Conservation (phyloP, 2,329 filamentous ascomycete genomes). For the Drechslerella stenobrocha region DNA sequence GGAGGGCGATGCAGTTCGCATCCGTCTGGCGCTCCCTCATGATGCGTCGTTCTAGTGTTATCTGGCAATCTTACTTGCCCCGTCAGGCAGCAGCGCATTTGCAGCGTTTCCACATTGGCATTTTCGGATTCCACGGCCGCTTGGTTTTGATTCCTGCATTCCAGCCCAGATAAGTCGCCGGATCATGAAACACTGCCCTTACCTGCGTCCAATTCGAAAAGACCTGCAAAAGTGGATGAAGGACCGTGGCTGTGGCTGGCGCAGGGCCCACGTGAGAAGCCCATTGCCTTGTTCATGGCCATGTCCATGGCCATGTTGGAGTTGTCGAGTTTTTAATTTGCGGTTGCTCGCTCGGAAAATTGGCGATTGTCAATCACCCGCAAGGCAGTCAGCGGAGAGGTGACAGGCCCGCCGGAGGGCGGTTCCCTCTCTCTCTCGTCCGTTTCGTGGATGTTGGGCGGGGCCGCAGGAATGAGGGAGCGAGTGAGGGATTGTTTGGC, state of each 20-base stretch:
- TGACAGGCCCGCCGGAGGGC: constrained; percentile 21
- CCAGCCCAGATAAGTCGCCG: too few species aligned
- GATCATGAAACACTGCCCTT: constrained; percentile 41
- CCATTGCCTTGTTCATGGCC: background rate
- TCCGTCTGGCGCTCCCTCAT: background rate
- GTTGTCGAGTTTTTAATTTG: constrained; percentile 44
- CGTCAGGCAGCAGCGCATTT: constrained; percentile 42
- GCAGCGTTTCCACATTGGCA: constrained; percentile 7
- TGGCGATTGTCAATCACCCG: constrained; percentile 45
- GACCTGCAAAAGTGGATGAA: constrained; percentile 7
- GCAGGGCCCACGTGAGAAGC: background rate
- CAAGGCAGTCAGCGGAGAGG: constrained; percentile 44
- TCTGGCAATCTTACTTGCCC: constrained; percentile 31
- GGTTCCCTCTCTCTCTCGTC: background rate
- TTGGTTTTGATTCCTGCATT: constrained; percentile 24
- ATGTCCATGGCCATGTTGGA: too few species aligned
- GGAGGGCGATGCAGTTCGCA: background rate
- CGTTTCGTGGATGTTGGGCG: background rate
- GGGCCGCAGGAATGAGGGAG: too few species aligned
- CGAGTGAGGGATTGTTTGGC: constrained; percentile 7
- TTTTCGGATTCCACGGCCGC: too few species aligned
- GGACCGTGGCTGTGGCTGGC: constrained; percentile 21
- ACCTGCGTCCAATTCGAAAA: constrained; percentile 24
- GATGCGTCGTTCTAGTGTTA: background rate
- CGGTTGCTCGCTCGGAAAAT: constrained; percentile 41